Evolutionary conservation across 495 filamentous ascomycete species (phyloP).

Genomic region (Eremomyces bilateralis): DNA sequence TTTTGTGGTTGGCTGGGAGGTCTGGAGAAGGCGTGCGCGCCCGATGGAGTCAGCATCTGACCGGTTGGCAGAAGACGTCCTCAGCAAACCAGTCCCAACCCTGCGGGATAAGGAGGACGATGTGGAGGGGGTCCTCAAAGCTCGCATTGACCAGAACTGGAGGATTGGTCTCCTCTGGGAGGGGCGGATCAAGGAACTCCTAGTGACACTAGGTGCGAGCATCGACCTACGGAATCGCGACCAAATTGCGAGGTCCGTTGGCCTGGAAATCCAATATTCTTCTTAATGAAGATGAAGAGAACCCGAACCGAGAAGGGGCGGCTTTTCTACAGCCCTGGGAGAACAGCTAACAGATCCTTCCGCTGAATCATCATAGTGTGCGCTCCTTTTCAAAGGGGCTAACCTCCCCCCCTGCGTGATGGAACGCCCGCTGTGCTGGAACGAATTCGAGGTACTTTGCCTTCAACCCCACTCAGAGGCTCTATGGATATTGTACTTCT

Average conservation of each 20-base stretch:
- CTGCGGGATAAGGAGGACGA: slow-evolving; percentile 27
- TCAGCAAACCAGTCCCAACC: no score
- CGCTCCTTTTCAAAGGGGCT: no score
- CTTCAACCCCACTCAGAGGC: no score
- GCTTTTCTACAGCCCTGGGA: no score
- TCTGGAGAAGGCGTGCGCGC: slow-evolving; percentile 42
- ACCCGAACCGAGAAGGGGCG: no score
- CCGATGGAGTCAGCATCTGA: slow-evolving; percentile 15
- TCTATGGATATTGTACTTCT: no score
- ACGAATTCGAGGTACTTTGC: no score
- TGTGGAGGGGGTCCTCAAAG: slow-evolving; percentile 73
- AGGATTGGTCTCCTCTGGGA: slow-evolving; percentile 81
- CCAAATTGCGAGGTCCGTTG: slow-evolving; percentile 51
- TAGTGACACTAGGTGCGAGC: slow-evolving; percentile 76
- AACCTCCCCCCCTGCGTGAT: no score
- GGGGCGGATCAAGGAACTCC: slow-evolving; percentile 71
- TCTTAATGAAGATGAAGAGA: slow-evolving; percentile 44
- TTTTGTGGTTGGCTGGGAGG: slow-evolving; percentile 68
- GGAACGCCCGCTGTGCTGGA: no score
- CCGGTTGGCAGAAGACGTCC: not conserved
- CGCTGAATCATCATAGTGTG: no score
- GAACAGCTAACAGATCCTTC: no score
- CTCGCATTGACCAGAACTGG: slow-evolving; percentile 65
- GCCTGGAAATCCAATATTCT: slow-evolving; percentile 78
- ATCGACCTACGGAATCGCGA: slow-evolving; percentile 45